Base-by-base conservation (phyloP, 106 monocot species). In the Dendrobium nobile region DNA sequence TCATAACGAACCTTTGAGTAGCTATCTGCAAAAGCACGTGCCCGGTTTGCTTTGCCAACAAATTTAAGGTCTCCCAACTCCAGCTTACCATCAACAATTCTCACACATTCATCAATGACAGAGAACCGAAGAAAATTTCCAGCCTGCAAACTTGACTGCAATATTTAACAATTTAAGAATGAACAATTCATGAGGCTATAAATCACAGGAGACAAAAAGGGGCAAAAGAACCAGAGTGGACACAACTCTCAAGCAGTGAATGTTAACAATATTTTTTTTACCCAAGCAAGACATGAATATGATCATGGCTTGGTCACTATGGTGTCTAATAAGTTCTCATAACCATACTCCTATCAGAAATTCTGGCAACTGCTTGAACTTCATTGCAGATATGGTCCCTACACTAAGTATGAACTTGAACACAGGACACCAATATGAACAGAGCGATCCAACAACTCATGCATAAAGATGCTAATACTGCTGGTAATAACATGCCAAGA, bases 21-120 rank as follows among this genome's bases (percentile, higher is more conserved):
- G 67, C 89, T 91, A 87, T 98, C 98, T 78, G 98, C 89, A 93
- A 95, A 95, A 78, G 88, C 91, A 40, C 98, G 90, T 73, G 85
- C 78, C 44, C 87, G 95, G 42, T 91, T 90, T 59, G 84, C 48
- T 85, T 88, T 98, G 73, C 88, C 88, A 24, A 86, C 67, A 59
- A 83, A 95, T 70, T 92, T 85, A 41, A 98, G 79, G 55, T 92
- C 88, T 41, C 82, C 82, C 16, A 87, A 78, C 77, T 98, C 91
- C 54, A 93, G 55, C 77, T 91, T 98, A 77, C 95, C 92, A 83
- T 95, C 91, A 67, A 77, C 72, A 61, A 93, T 61, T 75, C 75
- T 89, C 42, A 95, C 83, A 40, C 85, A 79, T 79, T 90, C 92
- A 89, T 95, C 94, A 77, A 72, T 86, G 64, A 95, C 77, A 70